A percentile compares a stretch with the other conserved stretches of the same genome.
phyloP scores from a whole-genome alignment of 371 early-diverging fungal species.

The Paraphysoderma sedebokerense region DNA sequence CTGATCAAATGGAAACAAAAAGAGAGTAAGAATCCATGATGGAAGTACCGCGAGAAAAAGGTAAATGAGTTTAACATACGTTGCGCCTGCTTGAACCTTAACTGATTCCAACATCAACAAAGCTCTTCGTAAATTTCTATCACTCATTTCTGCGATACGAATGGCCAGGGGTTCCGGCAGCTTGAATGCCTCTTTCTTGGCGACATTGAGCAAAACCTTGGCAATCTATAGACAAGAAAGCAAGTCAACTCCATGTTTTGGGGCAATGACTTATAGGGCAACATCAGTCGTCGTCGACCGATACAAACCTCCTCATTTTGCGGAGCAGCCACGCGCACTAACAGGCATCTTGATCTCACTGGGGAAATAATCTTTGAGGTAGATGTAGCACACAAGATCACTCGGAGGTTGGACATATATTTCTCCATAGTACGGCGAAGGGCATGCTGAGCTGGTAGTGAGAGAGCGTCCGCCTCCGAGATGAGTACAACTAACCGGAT shows the following conservation, averaged over 20 bases:
- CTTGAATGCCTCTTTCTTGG: constrained; percentile 52
- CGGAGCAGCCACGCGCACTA: constrained; percentile 80
- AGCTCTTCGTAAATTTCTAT: constrained; percentile 81
- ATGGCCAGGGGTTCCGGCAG: constrained; percentile 45
- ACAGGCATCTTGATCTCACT: constrained; percentile 86
- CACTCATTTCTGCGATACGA: constrained; percentile 44
- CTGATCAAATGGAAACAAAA: too few relatives aligned
- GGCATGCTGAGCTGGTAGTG: constrained; percentile 93
- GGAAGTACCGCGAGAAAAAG: too few relatives aligned
- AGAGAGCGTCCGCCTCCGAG: constrained; percentile 88
- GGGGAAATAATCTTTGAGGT: constrained; percentile 89
- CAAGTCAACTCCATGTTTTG: too few relatives aligned
- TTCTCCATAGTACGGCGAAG: constrained; percentile 99
- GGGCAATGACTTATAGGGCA: too few relatives aligned
- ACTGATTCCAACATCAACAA: constrained; percentile 77
- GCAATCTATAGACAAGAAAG: constrained; percentile 22
- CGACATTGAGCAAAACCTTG: constrained; percentile 44
- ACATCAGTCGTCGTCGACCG: too few relatives aligned
- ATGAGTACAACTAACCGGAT: constrained; percentile 67
- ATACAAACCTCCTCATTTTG: constrained; percentile 40
- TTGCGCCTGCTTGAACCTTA: too few relatives aligned
- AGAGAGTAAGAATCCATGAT: too few relatives aligned
- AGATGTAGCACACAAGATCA: constrained; percentile 85
- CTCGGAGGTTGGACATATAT: constrained; percentile 81
- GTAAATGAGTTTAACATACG: too few relatives aligned